Percentiles rank a stretch among this genome's conserved stretches.
These are phyloP conservation scores for Yamadazyma philogaea DNA, from an alignment of 805 yeast genomes.

Conservation along the genomic window DNA sequence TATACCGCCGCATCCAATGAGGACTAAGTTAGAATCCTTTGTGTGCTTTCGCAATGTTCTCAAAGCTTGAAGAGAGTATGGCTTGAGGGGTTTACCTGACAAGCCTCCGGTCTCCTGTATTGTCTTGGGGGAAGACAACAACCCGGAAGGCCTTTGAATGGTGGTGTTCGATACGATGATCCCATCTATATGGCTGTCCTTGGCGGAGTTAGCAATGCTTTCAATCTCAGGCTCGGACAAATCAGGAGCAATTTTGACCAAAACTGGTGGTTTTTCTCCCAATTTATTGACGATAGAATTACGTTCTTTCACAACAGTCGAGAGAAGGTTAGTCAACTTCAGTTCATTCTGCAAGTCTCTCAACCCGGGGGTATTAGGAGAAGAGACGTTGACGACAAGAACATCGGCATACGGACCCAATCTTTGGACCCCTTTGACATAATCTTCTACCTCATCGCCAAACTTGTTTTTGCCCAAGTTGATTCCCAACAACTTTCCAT, in stretches of 20 bases:
- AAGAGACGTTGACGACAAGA: conserved; percentile 84
- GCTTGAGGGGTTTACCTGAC: conserved; percentile 90
- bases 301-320: conserved; percentile 67
- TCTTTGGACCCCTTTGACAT: conserved; percentile 75
- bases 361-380: conserved; percentile 95
- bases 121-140: conserved; percentile 50
- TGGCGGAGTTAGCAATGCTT: conserved; percentile 79
- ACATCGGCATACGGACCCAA: conserved; percentile 87
- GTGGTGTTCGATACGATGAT: conserved; percentile 92
- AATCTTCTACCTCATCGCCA: conserved; percentile 88
- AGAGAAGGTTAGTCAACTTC: conserved; percentile 65
- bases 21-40: conserved; percentile 66
- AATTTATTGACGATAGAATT: conserved; percentile 37
- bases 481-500: conserved; percentile 68
- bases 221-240: conserved; percentile 74
- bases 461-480: conserved; percentile 90
- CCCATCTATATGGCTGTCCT: conserved; percentile 78
- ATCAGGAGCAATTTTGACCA: conserved; percentile 94
- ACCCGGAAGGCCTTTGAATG: conserved; percentile 67
- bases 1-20: conserved; percentile 95
- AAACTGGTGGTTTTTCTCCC: conserved; percentile 64
- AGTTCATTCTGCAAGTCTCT: conserved; percentile 79
- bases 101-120: conserved; percentile 76
- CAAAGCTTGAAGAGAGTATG: conserved; percentile 69
- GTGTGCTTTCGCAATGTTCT: conserved; percentile 69